phyloP scores from a whole-genome alignment of 495 filamentous ascomycete genomes.

The Bryoglossum gracile region DNA sequence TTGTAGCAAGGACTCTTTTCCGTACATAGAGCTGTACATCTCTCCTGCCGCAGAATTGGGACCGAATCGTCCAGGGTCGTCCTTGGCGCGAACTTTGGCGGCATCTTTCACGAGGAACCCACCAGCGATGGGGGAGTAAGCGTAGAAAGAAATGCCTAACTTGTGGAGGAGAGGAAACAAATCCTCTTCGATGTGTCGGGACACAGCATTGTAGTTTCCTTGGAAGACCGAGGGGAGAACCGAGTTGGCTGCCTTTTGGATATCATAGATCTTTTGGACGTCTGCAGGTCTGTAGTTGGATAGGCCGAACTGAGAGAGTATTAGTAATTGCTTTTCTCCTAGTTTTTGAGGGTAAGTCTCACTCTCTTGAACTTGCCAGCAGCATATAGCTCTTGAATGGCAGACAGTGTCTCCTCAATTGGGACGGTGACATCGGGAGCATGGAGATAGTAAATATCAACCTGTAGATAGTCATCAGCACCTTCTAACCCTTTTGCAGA shows the following conservation, averaged over 20 bases:
- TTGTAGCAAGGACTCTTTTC: conserved; percentile 31
- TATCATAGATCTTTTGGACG: conserved; percentile 37
- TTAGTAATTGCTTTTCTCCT: conserved; percentile 35
- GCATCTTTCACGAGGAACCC: conserved; percentile 41
- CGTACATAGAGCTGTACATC: conserved; percentile 37
- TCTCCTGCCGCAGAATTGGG: conserved; percentile 22
- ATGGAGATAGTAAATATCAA: conserved; percentile 37
- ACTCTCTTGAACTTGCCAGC: conserved; percentile 31
- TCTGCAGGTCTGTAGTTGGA: conserved; percentile 39
- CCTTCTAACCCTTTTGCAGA: background rate
- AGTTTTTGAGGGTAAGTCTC: background rate
- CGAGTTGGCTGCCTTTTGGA: conserved; percentile 35
- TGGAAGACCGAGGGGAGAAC: conserved; percentile 43
- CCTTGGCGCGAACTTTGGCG: conserved; percentile 14
- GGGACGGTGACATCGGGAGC: conserved; percentile 34
- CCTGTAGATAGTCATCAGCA: background rate
- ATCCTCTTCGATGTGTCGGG: conserved; percentile 33
- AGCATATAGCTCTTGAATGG: conserved; percentile 33
- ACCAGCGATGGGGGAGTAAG: conserved; percentile 42
- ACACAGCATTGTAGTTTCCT: conserved; percentile 42
- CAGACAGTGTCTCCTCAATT: conserved; percentile 35
- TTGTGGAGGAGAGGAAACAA: conserved; percentile 43
- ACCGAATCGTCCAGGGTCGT: conserved; percentile 37
- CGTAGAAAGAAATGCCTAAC: conserved; percentile 41
- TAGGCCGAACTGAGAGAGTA: conserved; percentile 31